phyloP scores from a whole-genome alignment of 164 flowering plant genomes.

The Magnolia sinica region DNA sequence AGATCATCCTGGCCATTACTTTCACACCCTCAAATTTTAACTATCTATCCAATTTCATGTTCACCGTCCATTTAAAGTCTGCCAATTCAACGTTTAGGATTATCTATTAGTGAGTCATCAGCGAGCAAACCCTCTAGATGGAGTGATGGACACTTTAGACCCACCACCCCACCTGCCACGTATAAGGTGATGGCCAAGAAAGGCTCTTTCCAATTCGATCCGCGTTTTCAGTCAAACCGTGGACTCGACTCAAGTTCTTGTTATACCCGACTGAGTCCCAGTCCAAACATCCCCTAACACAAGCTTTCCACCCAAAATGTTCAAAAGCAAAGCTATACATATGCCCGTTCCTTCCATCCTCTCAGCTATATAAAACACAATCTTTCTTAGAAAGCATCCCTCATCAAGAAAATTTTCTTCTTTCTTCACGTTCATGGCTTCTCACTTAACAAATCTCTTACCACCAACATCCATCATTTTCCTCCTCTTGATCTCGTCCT shows the following conservation, averaged over 20 bases:
- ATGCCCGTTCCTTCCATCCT: neutral
- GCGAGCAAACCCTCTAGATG: no score
- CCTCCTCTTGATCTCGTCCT: neutral
- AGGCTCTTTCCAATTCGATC: neutral
- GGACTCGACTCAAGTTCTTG: neutral
- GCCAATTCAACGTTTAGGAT: no score
- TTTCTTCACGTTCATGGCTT: neutral
- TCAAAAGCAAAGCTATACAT: neutral
- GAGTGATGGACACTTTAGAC: no score
- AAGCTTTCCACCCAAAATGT: neutral
- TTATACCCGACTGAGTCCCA: neutral
- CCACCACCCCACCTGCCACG: no score
- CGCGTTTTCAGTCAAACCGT: neutral
- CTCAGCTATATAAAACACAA: neutral
- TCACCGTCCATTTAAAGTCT: no score
- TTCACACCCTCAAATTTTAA: neutral
- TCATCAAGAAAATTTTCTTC: neutral
- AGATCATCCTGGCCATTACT: neutral
- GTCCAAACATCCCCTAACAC: neutral
- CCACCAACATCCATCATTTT: neutral
- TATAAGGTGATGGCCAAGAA: neutral
- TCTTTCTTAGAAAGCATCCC: neutral
- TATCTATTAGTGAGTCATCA: no score
- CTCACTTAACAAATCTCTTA: neutral
- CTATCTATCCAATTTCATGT: no score